Conservation (phyloP, 306 rosid species). For the Pyrus pyrifolia region DNA sequence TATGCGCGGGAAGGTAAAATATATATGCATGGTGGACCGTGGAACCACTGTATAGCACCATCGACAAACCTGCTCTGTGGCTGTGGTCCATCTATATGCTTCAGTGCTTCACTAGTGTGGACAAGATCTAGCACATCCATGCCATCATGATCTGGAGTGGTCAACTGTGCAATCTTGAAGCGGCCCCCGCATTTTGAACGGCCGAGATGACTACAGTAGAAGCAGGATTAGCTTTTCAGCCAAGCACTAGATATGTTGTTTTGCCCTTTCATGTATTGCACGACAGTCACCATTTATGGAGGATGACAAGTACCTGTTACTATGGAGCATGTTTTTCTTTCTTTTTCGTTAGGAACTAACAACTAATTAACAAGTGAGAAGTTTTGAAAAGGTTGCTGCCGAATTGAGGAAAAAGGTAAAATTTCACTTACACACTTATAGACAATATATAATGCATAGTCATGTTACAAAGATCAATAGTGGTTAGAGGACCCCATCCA, state of each 20-base stretch:
- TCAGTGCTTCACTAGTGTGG: slow-evolving; percentile 42
- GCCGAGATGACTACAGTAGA: slow-evolving; percentile 11
- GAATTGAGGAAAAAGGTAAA: background rate
- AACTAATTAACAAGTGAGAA: background rate
- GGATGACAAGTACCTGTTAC: background rate
- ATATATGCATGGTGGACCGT: slow-evolving; percentile 12
- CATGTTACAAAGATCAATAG: background rate
- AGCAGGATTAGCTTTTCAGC: background rate
- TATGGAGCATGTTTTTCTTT: background rate
- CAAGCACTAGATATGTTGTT: background rate
- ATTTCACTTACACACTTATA: background rate
- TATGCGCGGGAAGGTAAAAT: slow-evolving; percentile 7
- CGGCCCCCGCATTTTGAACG: background rate
- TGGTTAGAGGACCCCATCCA: background rate
- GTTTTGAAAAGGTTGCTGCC: background rate
- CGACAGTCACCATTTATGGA: background rate
- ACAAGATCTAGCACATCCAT: slow-evolving; percentile 66
- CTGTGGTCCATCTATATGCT: slow-evolving; percentile 15
- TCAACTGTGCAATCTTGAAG: slow-evolving; percentile 20
- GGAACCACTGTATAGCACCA: slow-evolving; percentile 36
- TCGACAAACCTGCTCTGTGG: slow-evolving; percentile 9
- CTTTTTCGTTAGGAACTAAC: slow-evolving; percentile 6
- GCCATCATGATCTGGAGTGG: slow-evolving; percentile 40
- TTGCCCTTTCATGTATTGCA: background rate
- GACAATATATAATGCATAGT: background rate